Evolutionary conservation across 768 basidiomycete genomes (phyloP).

Genomic region (Leccinum ochraceum): DNA sequence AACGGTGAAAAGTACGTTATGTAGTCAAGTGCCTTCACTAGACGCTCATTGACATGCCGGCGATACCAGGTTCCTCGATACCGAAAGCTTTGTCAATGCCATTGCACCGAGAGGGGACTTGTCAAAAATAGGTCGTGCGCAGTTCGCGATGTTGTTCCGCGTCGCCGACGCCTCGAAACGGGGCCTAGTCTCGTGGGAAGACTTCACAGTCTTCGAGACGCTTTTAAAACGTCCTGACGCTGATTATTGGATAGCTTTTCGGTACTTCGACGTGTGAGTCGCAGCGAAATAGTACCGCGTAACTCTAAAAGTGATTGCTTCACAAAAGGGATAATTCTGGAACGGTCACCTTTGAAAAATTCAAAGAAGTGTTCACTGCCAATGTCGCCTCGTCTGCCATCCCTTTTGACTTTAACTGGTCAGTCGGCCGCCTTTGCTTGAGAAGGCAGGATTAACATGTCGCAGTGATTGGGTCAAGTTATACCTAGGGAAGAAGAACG

Average conservation of each 20-base stretch:
- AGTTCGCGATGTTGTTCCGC: constrained; percentile 88
- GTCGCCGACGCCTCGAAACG: constrained; percentile 80
- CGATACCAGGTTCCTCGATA: constrained; percentile 72
- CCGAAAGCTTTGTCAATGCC: constrained; percentile 90
- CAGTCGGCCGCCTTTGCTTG: constrained; percentile 16
- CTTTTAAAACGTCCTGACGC: constrained; percentile 92
- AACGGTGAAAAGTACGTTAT: constrained; percentile 79
- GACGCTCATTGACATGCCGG: constrained; percentile 7
- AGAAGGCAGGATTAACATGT: constrained; percentile 7
- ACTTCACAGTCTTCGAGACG: constrained; percentile 95
- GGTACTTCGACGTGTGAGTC: constrained; percentile 93
- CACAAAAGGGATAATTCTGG: constrained; percentile 80
- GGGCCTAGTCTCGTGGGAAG: constrained; percentile 88
- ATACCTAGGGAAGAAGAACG: constrained; percentile 92
- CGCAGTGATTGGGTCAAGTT: constrained; percentile 92
- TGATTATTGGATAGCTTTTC: constrained; percentile 96
- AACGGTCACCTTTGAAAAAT: constrained; percentile 89
- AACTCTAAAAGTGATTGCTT: constrained; percentile 8
- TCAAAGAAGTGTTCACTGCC: constrained; percentile 87
- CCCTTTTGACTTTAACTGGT: constrained; percentile 96
- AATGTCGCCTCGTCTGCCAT: constrained; percentile 79
- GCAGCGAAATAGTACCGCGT: not conserved
- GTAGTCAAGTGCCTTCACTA: constrained; percentile 21
- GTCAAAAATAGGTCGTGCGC: constrained; percentile 80
- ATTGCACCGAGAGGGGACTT: constrained; percentile 89